Evolutionary conservation across 768 basidiomycete species (phyloP).

Genomic region (Xerocomellus intermedius): DNA sequence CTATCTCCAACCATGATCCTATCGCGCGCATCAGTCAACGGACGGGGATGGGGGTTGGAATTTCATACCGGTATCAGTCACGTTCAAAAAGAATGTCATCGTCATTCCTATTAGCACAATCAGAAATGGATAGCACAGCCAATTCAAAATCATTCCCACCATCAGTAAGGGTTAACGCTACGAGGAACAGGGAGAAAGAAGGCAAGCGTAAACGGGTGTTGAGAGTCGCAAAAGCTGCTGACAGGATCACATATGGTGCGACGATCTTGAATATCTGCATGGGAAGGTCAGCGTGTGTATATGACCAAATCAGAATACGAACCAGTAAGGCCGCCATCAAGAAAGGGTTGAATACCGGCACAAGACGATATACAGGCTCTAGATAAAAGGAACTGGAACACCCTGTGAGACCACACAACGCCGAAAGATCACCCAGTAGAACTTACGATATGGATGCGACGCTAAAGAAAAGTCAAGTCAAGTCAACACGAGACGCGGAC

Average conservation of each 20-base stretch:
- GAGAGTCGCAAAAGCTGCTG: conserved; percentile 64
- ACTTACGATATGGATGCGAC: conserved; percentile 82
- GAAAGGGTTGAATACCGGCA: conserved; percentile 84
- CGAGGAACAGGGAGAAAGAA: conserved; percentile 77
- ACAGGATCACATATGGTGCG: conserved; percentile 74
- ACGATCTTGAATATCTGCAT: conserved; percentile 77
- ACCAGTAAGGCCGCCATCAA: conserved; percentile 75
- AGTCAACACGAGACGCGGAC: background rate
- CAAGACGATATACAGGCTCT: conserved; percentile 82
- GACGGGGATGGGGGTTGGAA: background rate
- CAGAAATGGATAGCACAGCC: background rate
- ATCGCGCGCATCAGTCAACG: conserved; percentile 7
- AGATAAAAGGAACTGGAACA: conserved; percentile 71
- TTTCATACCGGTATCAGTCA: conserved; percentile 68
- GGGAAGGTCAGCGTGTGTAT: background rate
- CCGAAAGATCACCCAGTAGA: background rate
- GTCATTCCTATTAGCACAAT: conserved; percentile 60
- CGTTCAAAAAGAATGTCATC: conserved; percentile 78
- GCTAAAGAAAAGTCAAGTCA: conserved; percentile 34
- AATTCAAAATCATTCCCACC: conserved; percentile 8
- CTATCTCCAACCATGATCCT: conserved; percentile 90
- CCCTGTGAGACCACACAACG: background rate
- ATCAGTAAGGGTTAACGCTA: conserved; percentile 59
- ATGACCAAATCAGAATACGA: conserved; percentile 11
- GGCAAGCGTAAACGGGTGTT: conserved; percentile 68